A percentile compares a stretch with the other conserved stretches of the same genome.
These are phyloP conservation scores for Meredithiella fracta DNA, from an alignment of 2,329 filamentous ascomycete species.

Conservation along the genomic window DNA sequence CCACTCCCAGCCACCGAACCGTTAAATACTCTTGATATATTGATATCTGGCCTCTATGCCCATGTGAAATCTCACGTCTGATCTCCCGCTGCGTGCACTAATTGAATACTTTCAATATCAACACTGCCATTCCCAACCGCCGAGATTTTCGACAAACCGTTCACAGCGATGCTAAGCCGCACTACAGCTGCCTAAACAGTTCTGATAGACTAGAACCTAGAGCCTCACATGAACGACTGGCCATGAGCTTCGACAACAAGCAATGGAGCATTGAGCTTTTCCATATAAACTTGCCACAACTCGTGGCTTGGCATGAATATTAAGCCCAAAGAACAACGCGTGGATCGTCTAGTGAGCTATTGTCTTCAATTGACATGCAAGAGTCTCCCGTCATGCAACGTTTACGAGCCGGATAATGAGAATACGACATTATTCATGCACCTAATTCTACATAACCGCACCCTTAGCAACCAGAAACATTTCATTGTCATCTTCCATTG, in stretches of 20 bases:
- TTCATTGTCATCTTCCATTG: no score
- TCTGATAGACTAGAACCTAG: no score
- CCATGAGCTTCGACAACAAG: no score
- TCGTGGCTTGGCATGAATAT: background rate
- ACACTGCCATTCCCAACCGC: background rate
- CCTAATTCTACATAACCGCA: no score
- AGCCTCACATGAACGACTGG: no score
- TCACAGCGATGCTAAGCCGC: background rate
- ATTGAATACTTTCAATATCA: background rate
- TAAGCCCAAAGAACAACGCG: background rate
- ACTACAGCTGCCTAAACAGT: no score
- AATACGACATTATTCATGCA: background rate
- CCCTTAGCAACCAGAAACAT: no score
- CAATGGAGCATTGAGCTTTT: background rate
- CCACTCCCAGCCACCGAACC: background rate
- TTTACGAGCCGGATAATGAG: background rate
- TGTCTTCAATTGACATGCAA: background rate
- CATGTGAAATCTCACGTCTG: background rate
- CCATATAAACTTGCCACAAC: background rate
- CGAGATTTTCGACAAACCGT: background rate
- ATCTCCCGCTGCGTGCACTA: background rate
- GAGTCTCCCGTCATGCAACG: background rate
- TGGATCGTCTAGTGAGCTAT: background rate
- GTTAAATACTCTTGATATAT: background rate
- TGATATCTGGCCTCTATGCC: background rate